These are phyloP conservation scores for Clitopilus hobsonii DNA, from an alignment of 768 basidiomycete species.

Conservation along the genomic window DNA sequence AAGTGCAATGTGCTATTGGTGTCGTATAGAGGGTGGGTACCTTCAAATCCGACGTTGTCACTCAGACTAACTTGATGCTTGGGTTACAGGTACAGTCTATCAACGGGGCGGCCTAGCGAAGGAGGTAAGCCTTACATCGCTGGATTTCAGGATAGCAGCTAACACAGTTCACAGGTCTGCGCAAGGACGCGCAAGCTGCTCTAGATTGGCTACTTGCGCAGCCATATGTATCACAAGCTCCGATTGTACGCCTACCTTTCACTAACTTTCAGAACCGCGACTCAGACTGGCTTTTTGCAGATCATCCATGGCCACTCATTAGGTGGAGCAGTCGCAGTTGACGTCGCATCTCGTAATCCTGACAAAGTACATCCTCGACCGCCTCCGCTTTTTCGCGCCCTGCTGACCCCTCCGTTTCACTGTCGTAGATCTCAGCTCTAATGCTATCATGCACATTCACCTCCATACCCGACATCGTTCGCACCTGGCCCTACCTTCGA, in stretches of 20 bases:
- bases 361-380: slow-evolving; percentile 37
- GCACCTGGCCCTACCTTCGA: slow-evolving; percentile 58
- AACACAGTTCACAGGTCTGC: slow-evolving; percentile 43
- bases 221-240: slow-evolving; percentile 50
- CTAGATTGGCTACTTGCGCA: slow-evolving; percentile 64
- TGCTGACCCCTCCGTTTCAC: not conserved
- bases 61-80: not conserved
- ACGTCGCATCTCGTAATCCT: slow-evolving; percentile 70
- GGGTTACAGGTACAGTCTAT: slow-evolving; percentile 63
- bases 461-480: slow-evolving; percentile 70
- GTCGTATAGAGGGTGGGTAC: slow-evolving; percentile 85
- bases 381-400: not conserved
- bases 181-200: slow-evolving; percentile 74
- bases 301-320: slow-evolving; percentile 73
- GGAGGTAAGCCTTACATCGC: slow-evolving; percentile 40
- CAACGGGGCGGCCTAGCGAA: slow-evolving; percentile 77
- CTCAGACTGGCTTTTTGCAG: slow-evolving; percentile 21
- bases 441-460: slow-evolving; percentile 89
- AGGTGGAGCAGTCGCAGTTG: slow-evolving; percentile 85
- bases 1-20: slow-evolving; percentile 84
- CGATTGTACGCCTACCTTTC: slow-evolving; percentile 41
- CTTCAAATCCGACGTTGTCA: too few species aligned
- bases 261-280: not conserved
- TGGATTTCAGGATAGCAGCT: not conserved
- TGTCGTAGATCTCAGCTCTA: slow-evolving; percentile 54